Base-by-base conservation (phyloP, 2,329 filamentous ascomycete genomes). In the Verticillium zaregamsianum region DNA sequence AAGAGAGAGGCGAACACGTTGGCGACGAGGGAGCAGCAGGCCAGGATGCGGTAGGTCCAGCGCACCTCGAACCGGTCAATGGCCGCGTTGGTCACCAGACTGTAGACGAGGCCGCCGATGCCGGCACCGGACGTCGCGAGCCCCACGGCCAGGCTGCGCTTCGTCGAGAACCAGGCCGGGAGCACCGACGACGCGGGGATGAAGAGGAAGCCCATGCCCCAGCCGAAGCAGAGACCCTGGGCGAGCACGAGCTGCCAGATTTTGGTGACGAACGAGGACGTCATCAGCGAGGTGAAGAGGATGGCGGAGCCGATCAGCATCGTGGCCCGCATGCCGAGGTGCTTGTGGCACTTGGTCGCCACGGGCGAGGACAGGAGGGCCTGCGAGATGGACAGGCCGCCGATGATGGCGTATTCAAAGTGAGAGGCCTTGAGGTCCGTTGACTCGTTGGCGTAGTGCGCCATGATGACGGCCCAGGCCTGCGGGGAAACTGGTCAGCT, bases 241-340 rank as follows among this genome's bases (percentile, higher is more conserved):
- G 76, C 78, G 0, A 89, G 74, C 62, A 87, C 87, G 0, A 89
- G 73, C 11, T 88, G 85, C 85, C 85, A 88, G 14, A 85, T 81
- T 9, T 77, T 61, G 0, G 67, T 77, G 0, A 83, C 77, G 58
- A 86, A 84, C 4, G 78, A 82, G 0, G 86, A 81, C 1, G 76
- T 76, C 7, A 87, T 79, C 31, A 88, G 74, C 6, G 80, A 81
- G 0, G 76, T 76, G 7, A 79, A 73, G 0, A 82, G 84, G 0
- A 84, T 78, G 1, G 83, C 20, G 0, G 84, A 82, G 0, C 85
- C 84, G 7, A 85, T 72, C 2, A 86, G 67, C 68, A 88, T 76
- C 0, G 75, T 73, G 3, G 65, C 58, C 3, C 70, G n/a, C 11
- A 70, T 70, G 4, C 78, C 77, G 6, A 75, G 65, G 5, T 67